A percentile compares a stretch with the other conserved stretches of the same genome.
Evolutionary conservation across 1,139 yeast genomes (phyloP).

Genomic region (Eremothecium gossypii): DNA sequence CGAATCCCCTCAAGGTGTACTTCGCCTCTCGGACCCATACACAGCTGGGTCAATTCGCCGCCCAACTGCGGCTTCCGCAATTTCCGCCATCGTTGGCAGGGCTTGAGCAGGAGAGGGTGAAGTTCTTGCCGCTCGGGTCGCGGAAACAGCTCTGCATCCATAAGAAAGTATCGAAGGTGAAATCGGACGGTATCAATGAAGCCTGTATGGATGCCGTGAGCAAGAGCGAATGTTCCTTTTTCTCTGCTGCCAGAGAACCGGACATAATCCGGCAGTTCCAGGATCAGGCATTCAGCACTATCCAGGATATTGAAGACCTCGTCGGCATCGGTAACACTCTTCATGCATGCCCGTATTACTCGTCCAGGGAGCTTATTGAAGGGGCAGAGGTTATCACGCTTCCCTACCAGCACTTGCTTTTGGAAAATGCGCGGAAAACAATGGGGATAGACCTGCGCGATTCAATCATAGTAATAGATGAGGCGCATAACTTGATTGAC

Average conservation of each 20-base stretch:
- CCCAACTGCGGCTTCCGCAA: slow-evolving; percentile 54
- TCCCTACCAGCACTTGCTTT: slow-evolving; percentile 76
- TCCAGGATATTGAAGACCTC: slow-evolving; percentile 81
- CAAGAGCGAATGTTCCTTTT: slow-evolving; percentile 43
- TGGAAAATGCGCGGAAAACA: slow-evolving; percentile 51
- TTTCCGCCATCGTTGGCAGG: slow-evolving; percentile 55
- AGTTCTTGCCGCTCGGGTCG: slow-evolving; percentile 66
- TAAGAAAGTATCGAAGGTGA: slow-evolving; percentile 43
- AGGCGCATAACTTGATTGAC: slow-evolving; percentile 84
- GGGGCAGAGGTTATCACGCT: slow-evolving; percentile 67
- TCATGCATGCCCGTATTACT: slow-evolving; percentile 75
- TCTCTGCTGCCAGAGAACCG: slow-evolving; percentile 32
- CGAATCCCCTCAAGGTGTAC: slow-evolving; percentile 43
- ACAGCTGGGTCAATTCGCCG: slow-evolving; percentile 72
- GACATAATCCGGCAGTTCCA: slow-evolving; percentile 39
- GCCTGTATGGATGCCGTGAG: slow-evolving; percentile 71
- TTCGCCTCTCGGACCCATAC: slow-evolving; percentile 90
- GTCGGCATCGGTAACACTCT: slow-evolving; percentile 48
- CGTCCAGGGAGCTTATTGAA: slow-evolving; percentile 46
- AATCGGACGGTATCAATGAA: slow-evolving; percentile 61
- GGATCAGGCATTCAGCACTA: slow-evolving; percentile 49
- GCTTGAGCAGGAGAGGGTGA: slow-evolving; percentile 37
- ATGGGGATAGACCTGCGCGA: slow-evolving; percentile 51
- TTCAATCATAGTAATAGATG: slow-evolving; percentile 75
- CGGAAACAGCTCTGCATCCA: slow-evolving; percentile 81